Percentiles rank a stretch among this genome's conserved stretches.
These are phyloP conservation scores for Thermomucor indicae-seudaticae DNA, from an alignment of 371 early-diverging fungal genomes.

Conservation along the genomic window DNA sequence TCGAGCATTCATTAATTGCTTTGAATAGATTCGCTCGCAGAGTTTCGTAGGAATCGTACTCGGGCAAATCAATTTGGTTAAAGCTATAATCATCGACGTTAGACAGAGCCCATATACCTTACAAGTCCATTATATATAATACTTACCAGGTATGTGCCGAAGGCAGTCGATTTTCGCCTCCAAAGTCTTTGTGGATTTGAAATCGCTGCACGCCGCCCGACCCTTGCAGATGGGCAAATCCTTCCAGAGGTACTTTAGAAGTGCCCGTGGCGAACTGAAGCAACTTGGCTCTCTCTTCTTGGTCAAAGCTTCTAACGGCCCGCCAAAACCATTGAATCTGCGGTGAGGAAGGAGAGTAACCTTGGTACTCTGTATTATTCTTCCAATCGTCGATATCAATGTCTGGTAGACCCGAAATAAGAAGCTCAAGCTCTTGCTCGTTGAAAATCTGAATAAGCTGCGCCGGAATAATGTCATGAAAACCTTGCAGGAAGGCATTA, in stretches of 20 bases:
- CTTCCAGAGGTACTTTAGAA: conserved; percentile 96
- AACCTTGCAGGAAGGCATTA: conserved; percentile 89
- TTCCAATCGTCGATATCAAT: conserved; percentile 99
- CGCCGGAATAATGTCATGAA: conserved; percentile 94
- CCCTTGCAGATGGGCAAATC: conserved; percentile 94
- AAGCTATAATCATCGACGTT: conserved; percentile 76
- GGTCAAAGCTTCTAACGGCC: conserved; percentile 95
- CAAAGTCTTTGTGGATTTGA: conserved; percentile 97
- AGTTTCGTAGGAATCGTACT: conserved; percentile 92
- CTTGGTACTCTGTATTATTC: conserved; percentile 94
- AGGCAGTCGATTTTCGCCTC: conserved; percentile 84
- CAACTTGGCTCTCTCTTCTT: conserved; percentile 96
- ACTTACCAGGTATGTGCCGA: conserved; percentile 97
- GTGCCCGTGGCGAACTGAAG: conserved; percentile 99
- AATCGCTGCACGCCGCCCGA: conserved; percentile 95
- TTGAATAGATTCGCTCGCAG: conserved; percentile 82
- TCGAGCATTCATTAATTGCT: conserved; percentile 94
- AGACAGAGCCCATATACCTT: neutral
- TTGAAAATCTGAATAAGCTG: conserved; percentile 93
- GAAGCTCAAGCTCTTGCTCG: conserved; percentile 97
- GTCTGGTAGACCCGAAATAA: conserved; percentile 98
- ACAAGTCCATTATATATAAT: neutral
- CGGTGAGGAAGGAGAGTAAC: conserved; percentile 81
- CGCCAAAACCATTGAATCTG: conserved; percentile 99
- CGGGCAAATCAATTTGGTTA: conserved; percentile 98